phyloP scores from a whole-genome alignment of 192 early-diverging fungal genomes.

The Polychytrium aggregatum region DNA sequence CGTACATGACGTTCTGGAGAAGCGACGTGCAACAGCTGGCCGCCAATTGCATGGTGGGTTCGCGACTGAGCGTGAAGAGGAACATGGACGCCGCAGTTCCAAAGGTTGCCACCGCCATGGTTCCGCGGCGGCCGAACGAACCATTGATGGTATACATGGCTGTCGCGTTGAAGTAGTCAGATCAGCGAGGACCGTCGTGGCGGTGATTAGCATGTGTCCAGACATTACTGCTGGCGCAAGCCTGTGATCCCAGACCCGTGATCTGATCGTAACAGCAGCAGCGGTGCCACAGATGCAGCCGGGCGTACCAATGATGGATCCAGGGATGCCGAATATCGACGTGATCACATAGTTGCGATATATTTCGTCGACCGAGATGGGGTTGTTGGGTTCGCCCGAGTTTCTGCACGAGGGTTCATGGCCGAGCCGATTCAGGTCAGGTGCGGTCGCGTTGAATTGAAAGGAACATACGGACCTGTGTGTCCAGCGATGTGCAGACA shows the following conservation, averaged over 20 bases:
- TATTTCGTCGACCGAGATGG: constrained; percentile 34
- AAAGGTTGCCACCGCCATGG: constrained; percentile 68
- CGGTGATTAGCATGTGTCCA: too few species aligned
- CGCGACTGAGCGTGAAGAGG: constrained; percentile 50
- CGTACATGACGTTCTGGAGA: constrained; percentile 48
- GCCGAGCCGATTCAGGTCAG: too few species aligned
- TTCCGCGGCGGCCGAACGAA: constrained; percentile 59
- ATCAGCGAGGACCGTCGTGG: too few species aligned
- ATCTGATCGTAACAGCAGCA: too few species aligned
- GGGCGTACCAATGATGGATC: constrained; percentile 53
- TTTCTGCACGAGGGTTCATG: too few species aligned
- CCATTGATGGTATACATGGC: constrained; percentile 58
- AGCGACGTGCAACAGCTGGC: constrained; percentile 55
- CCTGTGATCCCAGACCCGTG: too few species aligned
- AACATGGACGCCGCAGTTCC: constrained; percentile 55
- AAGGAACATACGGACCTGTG: too few species aligned
- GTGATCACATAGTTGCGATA: constrained; percentile 68
- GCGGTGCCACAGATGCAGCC: too few species aligned
- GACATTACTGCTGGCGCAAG: too few species aligned
- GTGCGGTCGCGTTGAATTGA: too few species aligned
- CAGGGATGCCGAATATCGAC: constrained; percentile 65
- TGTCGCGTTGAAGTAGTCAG: too few species aligned
- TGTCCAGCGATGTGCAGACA: too few species aligned
- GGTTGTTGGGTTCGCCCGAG: not conserved
- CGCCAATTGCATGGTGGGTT: constrained; percentile 40